Evolutionary conservation across 805 yeast species (phyloP), one percentile per base, ranked within the genome.

Genomic region (Saccharomyces eubayanus): DNA sequence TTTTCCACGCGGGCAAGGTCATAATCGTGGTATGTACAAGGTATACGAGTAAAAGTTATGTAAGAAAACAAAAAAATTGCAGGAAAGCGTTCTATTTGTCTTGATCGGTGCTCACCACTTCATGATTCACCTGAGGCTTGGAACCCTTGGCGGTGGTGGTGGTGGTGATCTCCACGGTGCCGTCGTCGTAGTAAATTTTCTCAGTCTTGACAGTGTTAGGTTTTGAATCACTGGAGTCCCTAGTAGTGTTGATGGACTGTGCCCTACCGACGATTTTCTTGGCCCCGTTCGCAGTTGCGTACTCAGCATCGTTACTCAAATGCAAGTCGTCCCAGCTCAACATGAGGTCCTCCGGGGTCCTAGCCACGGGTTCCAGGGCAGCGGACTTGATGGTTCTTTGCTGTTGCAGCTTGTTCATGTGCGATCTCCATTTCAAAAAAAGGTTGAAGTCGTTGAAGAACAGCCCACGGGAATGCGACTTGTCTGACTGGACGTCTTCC

Each of bases 361-460:
- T 36, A 16, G 43, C 43, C 24, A 16, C 11, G 16, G 43, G 11
- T 6, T 36, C 24, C 10, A 36, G 24, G 43, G 43, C 43, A 36
- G 43, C 20, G 24, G 12, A 16, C 24, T 21, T 36, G 9, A 46
- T n/a, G 41, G 10, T 14, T 28, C 16, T 21, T n/a, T n/a, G 40
- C 55, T 55, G 48, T 59, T 55, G 62, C n/a, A 74, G 61, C 52
- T 74, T 73, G 51, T 70, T 74, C 81, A 82, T 82, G 45, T 74
- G 72, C n/a, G 76, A 67, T 61, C 77, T 79, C 91, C 94, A 89
- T 53, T 78, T 79, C 64, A 90, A 69, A 56, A 77, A 81, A 36
- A 81, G 85, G 28, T 82, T 81, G 66, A 79, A 84, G 51, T 80
- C 84, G 27, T 74, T 74, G 73, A 89, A 90, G 68, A 78, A 87